Evolutionary conservation across 1,139 yeast species (phyloP).

Genomic region (Yamadazyma sp.): DNA sequence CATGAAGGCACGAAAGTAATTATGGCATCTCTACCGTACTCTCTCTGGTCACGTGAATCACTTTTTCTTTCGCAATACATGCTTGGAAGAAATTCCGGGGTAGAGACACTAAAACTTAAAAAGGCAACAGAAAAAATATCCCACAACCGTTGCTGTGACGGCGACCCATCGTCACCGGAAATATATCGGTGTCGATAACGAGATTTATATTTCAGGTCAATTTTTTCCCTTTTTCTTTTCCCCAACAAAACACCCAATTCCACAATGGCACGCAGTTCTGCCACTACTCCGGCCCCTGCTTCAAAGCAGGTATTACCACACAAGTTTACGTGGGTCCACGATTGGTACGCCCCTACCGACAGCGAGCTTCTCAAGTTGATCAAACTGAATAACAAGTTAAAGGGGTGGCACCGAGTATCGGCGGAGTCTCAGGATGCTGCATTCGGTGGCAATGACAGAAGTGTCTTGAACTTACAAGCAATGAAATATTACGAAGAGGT

Average conservation of each 20-base stretch:
- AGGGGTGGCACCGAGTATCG: constrained; percentile 41
- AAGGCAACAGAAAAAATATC: neutral
- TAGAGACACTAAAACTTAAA: constrained; percentile 1
- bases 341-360: constrained; percentile 38
- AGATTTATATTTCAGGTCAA: too few relatives aligned
- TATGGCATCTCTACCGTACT: too few relatives aligned
- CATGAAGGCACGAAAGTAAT: too few relatives aligned
- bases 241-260: neutral
- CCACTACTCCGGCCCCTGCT: constrained; percentile 9
- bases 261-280: constrained; percentile 10
- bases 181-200: too few relatives aligned
- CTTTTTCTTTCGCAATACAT: neutral
- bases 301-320: neutral
- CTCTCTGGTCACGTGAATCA: too few relatives aligned
- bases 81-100: neutral
- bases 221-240: neutral
- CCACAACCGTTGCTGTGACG: neutral
- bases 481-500: constrained; percentile 27
- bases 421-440: constrained; percentile 17
- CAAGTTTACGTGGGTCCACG: constrained; percentile 34
- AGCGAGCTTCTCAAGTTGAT: constrained; percentile 9
- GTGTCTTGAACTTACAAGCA: constrained; percentile 30
- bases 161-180: neutral
- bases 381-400: constrained; percentile 24
- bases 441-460: constrained; percentile 17